A percentile compares a stretch with the other conserved stretches of the same genome.
Conservation (phyloP, 257 asterid species). For the Lycium ferocissimum region DNA sequence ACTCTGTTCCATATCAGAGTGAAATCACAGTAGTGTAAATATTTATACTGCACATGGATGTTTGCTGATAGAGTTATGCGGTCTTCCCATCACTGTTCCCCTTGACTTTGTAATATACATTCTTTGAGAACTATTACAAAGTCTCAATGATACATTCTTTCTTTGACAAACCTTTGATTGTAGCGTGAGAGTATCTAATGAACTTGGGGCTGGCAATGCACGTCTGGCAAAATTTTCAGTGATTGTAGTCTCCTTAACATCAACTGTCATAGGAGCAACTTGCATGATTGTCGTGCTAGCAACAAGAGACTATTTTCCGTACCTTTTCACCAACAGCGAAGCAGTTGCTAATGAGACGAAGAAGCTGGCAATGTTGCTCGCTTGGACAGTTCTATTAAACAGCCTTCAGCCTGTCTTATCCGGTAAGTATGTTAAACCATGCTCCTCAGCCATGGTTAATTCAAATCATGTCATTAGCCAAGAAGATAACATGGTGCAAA, state of each 20-base stretch:
- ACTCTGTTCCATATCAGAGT: background rate
- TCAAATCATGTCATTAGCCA: background rate
- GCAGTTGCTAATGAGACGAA: conserved; percentile 77
- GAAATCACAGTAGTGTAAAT: background rate
- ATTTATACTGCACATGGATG: background rate
- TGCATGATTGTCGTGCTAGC: conserved; percentile 54
- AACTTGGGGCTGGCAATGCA: conserved; percentile 84
- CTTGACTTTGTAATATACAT: background rate
- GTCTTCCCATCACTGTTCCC: background rate
- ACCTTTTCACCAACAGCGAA: conserved; percentile 67
- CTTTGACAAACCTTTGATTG: background rate
- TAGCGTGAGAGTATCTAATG: conserved; percentile 90
- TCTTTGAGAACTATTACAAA: background rate
- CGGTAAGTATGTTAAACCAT: conserved; percentile 46
- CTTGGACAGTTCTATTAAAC: conserved; percentile 61
- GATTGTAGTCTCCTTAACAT: conserved; percentile 69
- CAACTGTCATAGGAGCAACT: conserved; percentile 55
- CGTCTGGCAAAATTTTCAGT: conserved; percentile 75
- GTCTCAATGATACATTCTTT: background rate
- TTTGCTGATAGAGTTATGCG: background rate
- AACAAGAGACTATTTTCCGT: conserved; percentile 61
- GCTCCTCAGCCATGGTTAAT: background rate
- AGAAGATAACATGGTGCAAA: background rate
- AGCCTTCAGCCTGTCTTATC: conserved; percentile 90
- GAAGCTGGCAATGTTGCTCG: conserved; percentile 63